Conservation (phyloP, 2,329 filamentous ascomycete genomes). For the Monosporascus sp. region DNA sequence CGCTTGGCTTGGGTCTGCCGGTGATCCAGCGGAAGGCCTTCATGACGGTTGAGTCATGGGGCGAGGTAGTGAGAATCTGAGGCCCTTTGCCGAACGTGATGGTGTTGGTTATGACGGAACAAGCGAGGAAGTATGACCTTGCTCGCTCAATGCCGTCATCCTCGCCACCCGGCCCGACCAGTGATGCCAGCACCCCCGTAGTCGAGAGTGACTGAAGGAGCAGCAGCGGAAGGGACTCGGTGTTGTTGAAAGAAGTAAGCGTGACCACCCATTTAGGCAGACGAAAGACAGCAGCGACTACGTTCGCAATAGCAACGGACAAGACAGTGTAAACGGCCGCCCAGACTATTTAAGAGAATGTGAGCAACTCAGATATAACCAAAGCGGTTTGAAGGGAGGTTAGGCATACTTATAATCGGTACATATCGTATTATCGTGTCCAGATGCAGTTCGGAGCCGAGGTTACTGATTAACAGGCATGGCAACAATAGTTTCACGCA, state of each 20-base stretch:
- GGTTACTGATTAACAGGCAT: conserved; percentile 22
- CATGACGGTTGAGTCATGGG: conserved; percentile 8
- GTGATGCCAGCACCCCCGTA: conserved; percentile 42
- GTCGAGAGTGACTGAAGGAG: conserved; percentile 38
- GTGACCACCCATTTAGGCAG: conserved; percentile 22
- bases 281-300: conserved; percentile 12
- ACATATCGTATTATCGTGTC: conserved; percentile 16
- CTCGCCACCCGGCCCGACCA: conserved; percentile 33
- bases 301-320: conserved; percentile 18
- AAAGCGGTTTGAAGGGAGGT: neutral
- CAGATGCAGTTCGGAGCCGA: conserved; percentile 21
- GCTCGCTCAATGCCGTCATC: conserved; percentile 44
- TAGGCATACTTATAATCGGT: conserved; percentile 16
- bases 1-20: conserved; percentile 9
- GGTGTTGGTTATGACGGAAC: conserved; percentile 49
- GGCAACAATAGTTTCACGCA: conserved; percentile 26
- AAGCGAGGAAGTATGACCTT: conserved; percentile 54
- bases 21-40: conserved; percentile 10
- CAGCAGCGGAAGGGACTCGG: conserved; percentile 23
- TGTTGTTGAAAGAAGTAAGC: conserved; percentile 27
- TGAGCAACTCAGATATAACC: no score
- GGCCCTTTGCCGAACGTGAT: conserved; percentile 51
- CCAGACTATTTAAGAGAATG: conserved; percentile 15
- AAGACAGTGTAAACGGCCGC: conserved; percentile 18
- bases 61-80: conserved; percentile 35